Base-by-base conservation (phyloP, 345 rosid genomes). In the Euphorbia lathyris region DNA sequence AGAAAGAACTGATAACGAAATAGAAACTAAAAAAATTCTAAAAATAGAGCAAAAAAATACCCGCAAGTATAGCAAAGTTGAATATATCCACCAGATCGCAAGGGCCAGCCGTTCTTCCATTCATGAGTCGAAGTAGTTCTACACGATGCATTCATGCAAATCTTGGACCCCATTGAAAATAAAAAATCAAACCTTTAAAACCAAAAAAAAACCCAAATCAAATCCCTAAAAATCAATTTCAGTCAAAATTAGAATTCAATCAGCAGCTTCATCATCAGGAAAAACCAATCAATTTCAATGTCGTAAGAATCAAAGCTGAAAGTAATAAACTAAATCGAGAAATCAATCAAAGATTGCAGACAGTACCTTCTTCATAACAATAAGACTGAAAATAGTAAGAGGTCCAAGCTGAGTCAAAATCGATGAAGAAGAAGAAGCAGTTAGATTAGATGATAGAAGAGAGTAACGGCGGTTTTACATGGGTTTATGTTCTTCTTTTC, bases 41-140 rank as follows among this genome's bases (percentile, higher is more conserved):
- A 60, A 57, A 57, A 67, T 2, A 51, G 51, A 47, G 23, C 43
- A 67, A 52, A 72, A 58, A 45, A 16, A 34, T 34, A 93, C 98
- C 98, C 97, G 92, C 98, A 93, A 71, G 75, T 75, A 70, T 51
- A 78, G 78, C 98, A 93, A 78, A 93, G 98, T 79, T 73, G 84
- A 77, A 92, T 96, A 63, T 70, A 78, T 52, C 80, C 85, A 57
- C 94, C 96, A 70, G 97, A 91, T 87, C 90, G 90, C 82, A 93
- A 75, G 73, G 82, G 86, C 98, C 97, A 93, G 1, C 96, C 98
- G 68, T 76, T 86, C 76, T 83, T 91, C 97, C 97, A 91, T 75
- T 89, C 89, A 51, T 32, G 82, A 70, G 84, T 80, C 22, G 73
- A 66, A 7, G 81, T 77, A 22, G 85, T 70, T 65, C 84, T 77